Base-by-base conservation (phyloP, 371 early-diverging fungal species). In the Haplosporangium sp. region DNA sequence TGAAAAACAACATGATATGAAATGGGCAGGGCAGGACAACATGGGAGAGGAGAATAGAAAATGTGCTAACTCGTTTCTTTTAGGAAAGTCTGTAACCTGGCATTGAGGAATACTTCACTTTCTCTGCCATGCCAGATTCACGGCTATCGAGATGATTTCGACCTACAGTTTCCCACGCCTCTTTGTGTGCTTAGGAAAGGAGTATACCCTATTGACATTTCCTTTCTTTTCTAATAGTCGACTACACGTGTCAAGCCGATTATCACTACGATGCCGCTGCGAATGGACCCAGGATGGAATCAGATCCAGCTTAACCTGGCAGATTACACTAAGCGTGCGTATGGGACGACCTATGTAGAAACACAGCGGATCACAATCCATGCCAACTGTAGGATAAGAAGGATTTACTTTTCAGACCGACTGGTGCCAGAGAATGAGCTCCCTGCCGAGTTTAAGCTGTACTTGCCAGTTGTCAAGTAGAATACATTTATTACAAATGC, bases 231-330 rank as follows among this genome's bases (percentile, higher is more conserved):
- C 16, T 18, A 37, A 16, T 86, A 95, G 90, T 83, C 89, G 0
- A 83, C 87, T 10, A 94, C 97, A 6, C 90, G 92, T 18, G 92
- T 96, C 36, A 93, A 95, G 55, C 94, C 95, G 10, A 92, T 90
- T 60, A 94, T 98, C 55, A 91, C 94, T 46, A 94, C 95, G 0
- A 93, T 98, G 95, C 98, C 97, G 0, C 86, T 98, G 90, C 91
- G 95, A 6, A 84, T 98, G 47, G 98, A 98, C 79, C 90, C 93
- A 64, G 97, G 95, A 8, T 98, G 98, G 98, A 98, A 98, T 81
- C 95, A 97, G 74, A 89, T 98, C 65, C 91, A 93, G 52, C 86
- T 97, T 75, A 93, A 98, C 77, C 73, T 98, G 62, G 89, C 89
- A 1, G 95, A 96, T 71, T 94, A 93, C 76, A 93, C 94, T 2